Percentiles rank a stretch among this genome's conserved stretches.
Conservation (phyloP, 2,329 filamentous ascomycete species). For the Madurella mycetomatis region DNA sequence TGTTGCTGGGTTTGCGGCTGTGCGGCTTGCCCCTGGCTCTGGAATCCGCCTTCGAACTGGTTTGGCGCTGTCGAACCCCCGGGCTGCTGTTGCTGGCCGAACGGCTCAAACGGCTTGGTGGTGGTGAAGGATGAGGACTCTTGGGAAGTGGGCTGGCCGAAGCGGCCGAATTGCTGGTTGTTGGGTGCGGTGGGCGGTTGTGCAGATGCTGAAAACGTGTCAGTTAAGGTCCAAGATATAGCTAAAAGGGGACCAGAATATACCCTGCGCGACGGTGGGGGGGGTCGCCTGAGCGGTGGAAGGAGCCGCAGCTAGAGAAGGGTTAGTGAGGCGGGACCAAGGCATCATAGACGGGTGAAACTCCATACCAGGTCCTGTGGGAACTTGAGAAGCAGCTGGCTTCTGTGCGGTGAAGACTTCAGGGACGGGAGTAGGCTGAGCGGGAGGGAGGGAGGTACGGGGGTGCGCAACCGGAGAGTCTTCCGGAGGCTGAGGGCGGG, state of each 20-base stretch:
- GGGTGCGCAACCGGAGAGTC: slow-evolving; percentile 86
- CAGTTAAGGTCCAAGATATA: slow-evolving; percentile 30
- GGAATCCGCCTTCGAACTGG: slow-evolving; percentile 57
- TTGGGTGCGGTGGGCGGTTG: slow-evolving; percentile 50
- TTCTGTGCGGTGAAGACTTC: slow-evolving; percentile 55
- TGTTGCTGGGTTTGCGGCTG: slow-evolving; percentile 55
- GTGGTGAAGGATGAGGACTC: slow-evolving; percentile 53
- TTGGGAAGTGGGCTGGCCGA: slow-evolving; percentile 57
- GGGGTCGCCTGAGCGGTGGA: slow-evolving; percentile 29
- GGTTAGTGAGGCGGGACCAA: slow-evolving; percentile 18
- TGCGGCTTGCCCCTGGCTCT: slow-evolving; percentile 54
- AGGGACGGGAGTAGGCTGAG: slow-evolving; percentile 50
- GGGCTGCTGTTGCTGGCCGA: slow-evolving; percentile 69
- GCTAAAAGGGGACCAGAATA: slow-evolving; percentile 26
- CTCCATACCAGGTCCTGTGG: slow-evolving; percentile 36
- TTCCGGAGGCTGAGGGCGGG: slow-evolving; percentile 84
- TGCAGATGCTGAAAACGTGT: slow-evolving; percentile 42
- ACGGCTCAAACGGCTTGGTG: slow-evolving; percentile 85
- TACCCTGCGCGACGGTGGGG: slow-evolving; percentile 35
- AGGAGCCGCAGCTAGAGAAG: slow-evolving; percentile 30
- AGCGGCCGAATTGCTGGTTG: slow-evolving; percentile 66
- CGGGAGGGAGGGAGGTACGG: slow-evolving; percentile 79
- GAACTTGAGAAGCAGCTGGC: slow-evolving; percentile 44
- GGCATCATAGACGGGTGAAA: slow-evolving; percentile 10
- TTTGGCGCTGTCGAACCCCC: slow-evolving; percentile 41